Evolutionary conservation across 169 alveolate genomes (phyloP).

Genomic region (Babesia ovata): DNA sequence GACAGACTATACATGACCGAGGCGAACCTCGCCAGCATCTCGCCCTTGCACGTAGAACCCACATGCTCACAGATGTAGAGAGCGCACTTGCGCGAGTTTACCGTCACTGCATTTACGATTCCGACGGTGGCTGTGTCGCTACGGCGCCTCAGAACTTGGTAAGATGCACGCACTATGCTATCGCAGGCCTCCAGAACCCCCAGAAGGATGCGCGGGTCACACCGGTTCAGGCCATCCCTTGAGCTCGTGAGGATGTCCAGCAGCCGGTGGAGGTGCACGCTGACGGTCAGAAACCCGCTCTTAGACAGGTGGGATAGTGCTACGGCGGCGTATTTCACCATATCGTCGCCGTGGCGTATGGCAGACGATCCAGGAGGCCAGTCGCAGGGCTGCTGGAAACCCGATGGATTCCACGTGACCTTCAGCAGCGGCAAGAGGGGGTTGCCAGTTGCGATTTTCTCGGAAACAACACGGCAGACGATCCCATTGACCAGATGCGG

Average conservation of each 20-base stretch:
- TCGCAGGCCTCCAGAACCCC: conserved; percentile 13
- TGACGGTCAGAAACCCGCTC: conserved; percentile 9
- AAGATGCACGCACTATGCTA: not conserved
- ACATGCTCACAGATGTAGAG: not conserved
- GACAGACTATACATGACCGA: conserved; percentile 1
- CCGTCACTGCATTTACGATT: conserved; percentile 17
- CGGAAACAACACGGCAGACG: conserved; percentile 4
- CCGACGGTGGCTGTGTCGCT: not conserved
- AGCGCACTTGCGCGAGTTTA: conserved; percentile 2
- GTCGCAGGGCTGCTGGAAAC: not conserved
- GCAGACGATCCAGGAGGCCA: not conserved
- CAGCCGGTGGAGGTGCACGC: conserved; percentile 13
- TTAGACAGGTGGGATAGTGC: conserved; percentile 11
- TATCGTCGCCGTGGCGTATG: not conserved
- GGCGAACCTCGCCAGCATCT: conserved; percentile 2
- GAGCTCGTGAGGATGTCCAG: conserved; percentile 22
- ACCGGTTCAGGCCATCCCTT: conserved; percentile 1
- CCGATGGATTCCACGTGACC: not conserved
- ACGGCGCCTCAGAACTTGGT: not conserved
- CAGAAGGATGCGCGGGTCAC: not conserved
- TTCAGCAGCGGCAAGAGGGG: conserved; percentile 20
- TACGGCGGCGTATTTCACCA: conserved; percentile 13
- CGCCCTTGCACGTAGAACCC: not conserved
- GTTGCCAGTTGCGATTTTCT: conserved; percentile 1
- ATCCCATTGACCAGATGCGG: conserved; percentile 29